Base-by-base conservation (phyloP, 352 stramenopile species). In the Phytophthora colocasiae region DNA sequence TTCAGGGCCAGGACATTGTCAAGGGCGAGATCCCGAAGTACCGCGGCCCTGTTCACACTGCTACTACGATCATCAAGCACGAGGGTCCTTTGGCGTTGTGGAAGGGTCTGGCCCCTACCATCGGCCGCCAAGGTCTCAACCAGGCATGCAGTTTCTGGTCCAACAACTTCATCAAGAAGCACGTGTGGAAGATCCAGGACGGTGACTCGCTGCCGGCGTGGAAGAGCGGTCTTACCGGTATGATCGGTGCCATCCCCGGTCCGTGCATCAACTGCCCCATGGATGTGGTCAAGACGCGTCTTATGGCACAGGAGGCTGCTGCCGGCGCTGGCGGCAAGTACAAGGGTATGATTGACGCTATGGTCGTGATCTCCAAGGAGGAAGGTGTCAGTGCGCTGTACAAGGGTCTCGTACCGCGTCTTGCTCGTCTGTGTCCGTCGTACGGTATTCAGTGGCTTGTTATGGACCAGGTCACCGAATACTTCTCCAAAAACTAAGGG, bases 121-220 rank as follows among this genome's bases (percentile, higher is more conserved):
- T 99, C 69, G 80, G 98, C n/a, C 89, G 97, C 44, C 97, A 99
- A 77, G 97, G 97, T 9, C 93, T 97, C 53, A 99, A 99, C 83
- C 97, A 99, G 76, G 97, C 97, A 14, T 98, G 98, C 58, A 99
- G 98, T 72, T 99, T 99, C 76, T 99, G 96, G 66, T 96, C 83
- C 38, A 99, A 99, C 81, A 98, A 98, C 69, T 88, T 87, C 32
- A 94, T 98, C 78, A 95, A 95, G 78, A 93, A 89, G 73, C 51
- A 93, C 71, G 73, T 95, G 58, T 95, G 85, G 87, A 87, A 91
- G 58, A 49, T 93, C 9, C 75, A 95, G 49, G 92, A 97, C 47
- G 90, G 89, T 27, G 79, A 96, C 39, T 83, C 90, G 47, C 79
- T 99, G 50, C 85, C 92, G 46, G 85, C 91, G 44, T 99, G 94